Evolutionary conservation across 495 filamentous ascomycete species (phyloP).

Genomic region (Aspergillus haitiensis): DNA sequence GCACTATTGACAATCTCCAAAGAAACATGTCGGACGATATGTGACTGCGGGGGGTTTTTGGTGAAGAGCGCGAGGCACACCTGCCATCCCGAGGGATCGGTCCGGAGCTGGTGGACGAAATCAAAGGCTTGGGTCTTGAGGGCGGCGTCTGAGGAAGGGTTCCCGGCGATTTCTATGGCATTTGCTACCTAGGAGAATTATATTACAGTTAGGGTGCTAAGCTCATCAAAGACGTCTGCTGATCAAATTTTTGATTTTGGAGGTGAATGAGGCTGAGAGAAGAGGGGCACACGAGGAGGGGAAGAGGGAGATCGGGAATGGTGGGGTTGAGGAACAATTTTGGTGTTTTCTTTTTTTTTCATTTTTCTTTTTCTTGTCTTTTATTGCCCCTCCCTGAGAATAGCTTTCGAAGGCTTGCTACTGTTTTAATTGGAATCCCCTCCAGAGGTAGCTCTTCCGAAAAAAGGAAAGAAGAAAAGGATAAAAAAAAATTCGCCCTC

Average conservation of each 20-base stretch:
- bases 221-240: neutral
- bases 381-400: neutral
- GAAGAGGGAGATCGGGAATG: conserved; percentile 10
- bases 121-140: conserved; percentile 86
- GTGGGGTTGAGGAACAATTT: conserved; percentile 12
- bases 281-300: conserved; percentile 29
- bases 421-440: neutral
- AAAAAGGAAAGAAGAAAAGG: neutral
- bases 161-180: conserved; percentile 87
- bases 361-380: conserved; percentile 11
- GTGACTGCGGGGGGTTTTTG: conserved; percentile 71
- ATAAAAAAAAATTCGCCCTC: no score
- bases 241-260: neutral
- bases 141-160: conserved; percentile 67
- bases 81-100: conserved; percentile 80
- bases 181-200: conserved; percentile 68
- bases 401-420: no score
- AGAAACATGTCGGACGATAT: conserved; percentile 81
- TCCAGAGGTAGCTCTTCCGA: conserved; percentile 2
- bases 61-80: conserved; percentile 82
- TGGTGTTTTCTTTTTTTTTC: neutral
- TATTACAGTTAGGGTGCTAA: conserved; percentile 12
- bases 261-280: conserved; percentile 12
- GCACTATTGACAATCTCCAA: conserved; percentile 92
- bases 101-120: conserved; percentile 77